phyloP scores from a whole-genome alignment of 2,329 filamentous ascomycete species.

The Keithomyces neogunnii region DNA sequence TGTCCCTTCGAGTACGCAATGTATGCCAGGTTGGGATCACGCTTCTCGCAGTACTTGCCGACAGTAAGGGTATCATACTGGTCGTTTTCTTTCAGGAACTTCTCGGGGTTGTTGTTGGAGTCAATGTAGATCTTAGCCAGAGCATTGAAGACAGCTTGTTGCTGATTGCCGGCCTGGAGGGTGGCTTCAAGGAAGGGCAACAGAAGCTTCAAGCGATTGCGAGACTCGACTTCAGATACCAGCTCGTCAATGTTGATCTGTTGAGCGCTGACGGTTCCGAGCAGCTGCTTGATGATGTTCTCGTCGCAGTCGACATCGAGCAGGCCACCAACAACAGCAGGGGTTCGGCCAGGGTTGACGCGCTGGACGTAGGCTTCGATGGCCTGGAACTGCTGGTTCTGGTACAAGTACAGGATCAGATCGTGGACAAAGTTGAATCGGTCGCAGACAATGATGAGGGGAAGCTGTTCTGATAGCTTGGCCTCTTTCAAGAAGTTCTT shows the following conservation, averaged over 20 bases:
- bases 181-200: slow-evolving; percentile 94
- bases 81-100: slow-evolving; percentile 95
- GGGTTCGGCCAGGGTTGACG: slow-evolving; percentile 85
- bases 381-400: slow-evolving; percentile 98
- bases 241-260: slow-evolving; percentile 91
- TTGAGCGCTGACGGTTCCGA: slow-evolving; percentile 74
- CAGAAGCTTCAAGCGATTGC: slow-evolving; percentile 91
- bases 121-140: slow-evolving; percentile 99
- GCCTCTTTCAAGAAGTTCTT: slow-evolving; percentile 99
- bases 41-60: slow-evolving; percentile 98
- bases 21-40: slow-evolving; percentile 89
- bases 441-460: slow-evolving; percentile 96
- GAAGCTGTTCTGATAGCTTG: slow-evolving; percentile 81
- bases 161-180: slow-evolving; percentile 80
- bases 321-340: slow-evolving; percentile 85
- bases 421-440: slow-evolving; percentile 99
- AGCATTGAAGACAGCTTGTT: slow-evolving; percentile 94
- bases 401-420: slow-evolving; percentile 91
- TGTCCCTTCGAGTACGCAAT: slow-evolving; percentile 95
- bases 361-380: slow-evolving; percentile 98
- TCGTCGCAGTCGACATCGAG: slow-evolving; percentile 97
- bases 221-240: slow-evolving; percentile 86
- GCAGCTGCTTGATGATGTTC: slow-evolving; percentile 85
- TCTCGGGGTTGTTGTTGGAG: slow-evolving; percentile 95
- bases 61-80: slow-evolving; percentile 88